A percentile compares a stretch with the other conserved stretches of the same genome.
Evolutionary conservation across 805 yeast genomes (phyloP).

Genomic region (Saccharomycopsis malanga): DNA sequence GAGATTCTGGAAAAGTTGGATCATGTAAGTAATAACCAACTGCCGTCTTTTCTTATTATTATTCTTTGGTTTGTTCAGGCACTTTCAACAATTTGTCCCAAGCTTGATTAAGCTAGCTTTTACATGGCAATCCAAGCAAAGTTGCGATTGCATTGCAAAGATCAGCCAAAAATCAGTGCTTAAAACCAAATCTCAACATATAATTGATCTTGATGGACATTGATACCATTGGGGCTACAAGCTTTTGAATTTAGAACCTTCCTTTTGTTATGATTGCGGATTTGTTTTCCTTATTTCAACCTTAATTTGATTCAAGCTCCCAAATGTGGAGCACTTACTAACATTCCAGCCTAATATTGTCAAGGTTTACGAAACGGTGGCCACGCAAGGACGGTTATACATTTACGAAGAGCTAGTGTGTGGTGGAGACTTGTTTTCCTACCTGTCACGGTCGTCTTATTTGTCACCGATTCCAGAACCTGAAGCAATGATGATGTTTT

Average conservation of each 20-base stretch:
- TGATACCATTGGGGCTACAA: no score
- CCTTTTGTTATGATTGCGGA: no score
- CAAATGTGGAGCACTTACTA: no score
- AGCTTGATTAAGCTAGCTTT: no score
- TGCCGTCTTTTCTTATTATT: not conserved
- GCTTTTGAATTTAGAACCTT: no score
- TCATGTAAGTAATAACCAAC: slow-evolving; percentile 31
- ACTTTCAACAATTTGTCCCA: not conserved
- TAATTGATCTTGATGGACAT: no score
- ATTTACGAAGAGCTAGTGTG: slow-evolving; percentile 31
- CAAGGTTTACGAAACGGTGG: slow-evolving; percentile 34
- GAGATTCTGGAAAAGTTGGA: slow-evolving; percentile 32
- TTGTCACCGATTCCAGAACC: slow-evolving; percentile 43
- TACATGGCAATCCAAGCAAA: no score
- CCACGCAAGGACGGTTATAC: slow-evolving; percentile 29
- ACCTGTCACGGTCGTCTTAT: slow-evolving; percentile 32
- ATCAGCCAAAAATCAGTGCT: no score
- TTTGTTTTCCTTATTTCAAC: no score
- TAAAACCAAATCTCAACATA: no score
- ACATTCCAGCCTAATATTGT: slow-evolving; percentile 40
- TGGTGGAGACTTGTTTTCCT: slow-evolving; percentile 57
- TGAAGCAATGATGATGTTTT: slow-evolving; percentile 46
- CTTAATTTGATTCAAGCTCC: no score
- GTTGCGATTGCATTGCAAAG: no score
- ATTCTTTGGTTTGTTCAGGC: not conserved